These are phyloP conservation scores for Erysimum cheiri DNA, from an alignment of 441 rosid species.

Conservation along the genomic window DNA sequence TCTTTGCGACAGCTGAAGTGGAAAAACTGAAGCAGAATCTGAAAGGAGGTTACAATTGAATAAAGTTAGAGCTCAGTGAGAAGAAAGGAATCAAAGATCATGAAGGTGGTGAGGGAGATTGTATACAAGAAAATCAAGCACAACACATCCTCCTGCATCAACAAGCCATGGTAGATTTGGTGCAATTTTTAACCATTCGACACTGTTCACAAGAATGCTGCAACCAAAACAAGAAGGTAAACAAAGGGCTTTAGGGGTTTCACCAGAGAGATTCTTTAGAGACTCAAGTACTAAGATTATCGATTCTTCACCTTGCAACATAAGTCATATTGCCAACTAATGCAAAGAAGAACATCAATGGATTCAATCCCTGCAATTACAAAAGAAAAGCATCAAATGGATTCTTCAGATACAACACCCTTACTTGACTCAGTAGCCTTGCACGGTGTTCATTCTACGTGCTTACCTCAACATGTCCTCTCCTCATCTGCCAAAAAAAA, in stretches of 20 bases:
- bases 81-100: conserved; percentile 16
- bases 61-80: conserved; percentile 28
- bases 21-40: conserved; percentile 46
- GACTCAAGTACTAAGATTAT: neutral
- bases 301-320: conserved; percentile 66
- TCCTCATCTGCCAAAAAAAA: conserved; percentile 60
- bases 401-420: conserved; percentile 12
- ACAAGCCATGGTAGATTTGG: conserved; percentile 88
- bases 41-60: conserved; percentile 1
- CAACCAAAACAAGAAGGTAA: conserved; percentile 20
- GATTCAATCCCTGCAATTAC: conserved; percentile 72
- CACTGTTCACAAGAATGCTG: conserved; percentile 71
- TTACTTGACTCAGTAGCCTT: conserved; percentile 1
- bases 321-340: conserved; percentile 80
- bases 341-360: conserved; percentile 86
- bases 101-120: conserved; percentile 9
- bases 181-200: conserved; percentile 67
- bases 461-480: conserved; percentile 83
- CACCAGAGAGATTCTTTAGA: neutral
- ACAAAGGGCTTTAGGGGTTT: conserved; percentile 1
- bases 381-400: conserved; percentile 5
- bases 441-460: conserved; percentile 4
- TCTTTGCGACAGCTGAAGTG: conserved; percentile 39
- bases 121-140: conserved; percentile 76
- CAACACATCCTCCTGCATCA: conserved; percentile 85